phyloP scores from a whole-genome alignment of 495 filamentous ascomycete species.

The Aspergillus sclerotioniger region DNA sequence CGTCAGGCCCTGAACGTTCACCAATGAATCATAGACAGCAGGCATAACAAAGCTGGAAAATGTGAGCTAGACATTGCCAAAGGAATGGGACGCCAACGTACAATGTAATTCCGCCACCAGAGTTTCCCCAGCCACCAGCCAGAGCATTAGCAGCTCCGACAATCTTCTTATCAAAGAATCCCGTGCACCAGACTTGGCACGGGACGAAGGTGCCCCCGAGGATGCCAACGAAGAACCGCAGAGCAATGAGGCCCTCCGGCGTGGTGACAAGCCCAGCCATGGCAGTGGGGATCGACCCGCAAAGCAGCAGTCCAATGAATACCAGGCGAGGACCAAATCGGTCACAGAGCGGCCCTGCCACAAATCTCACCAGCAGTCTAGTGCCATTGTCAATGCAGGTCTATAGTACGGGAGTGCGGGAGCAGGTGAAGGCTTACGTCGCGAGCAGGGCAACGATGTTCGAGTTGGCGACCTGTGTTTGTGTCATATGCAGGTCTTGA shows the following conservation, averaged over 20 bases:
- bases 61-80: not conserved
- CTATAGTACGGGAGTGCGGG: no score
- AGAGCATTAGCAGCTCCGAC: slow-evolving; percentile 89
- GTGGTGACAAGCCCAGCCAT: slow-evolving; percentile 74
- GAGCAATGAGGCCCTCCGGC: slow-evolving; percentile 66
- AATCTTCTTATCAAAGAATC: slow-evolving; percentile 94
- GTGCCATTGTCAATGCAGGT: slow-evolving; percentile 16
- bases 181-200: slow-evolving; percentile 94
- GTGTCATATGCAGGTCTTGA: slow-evolving; percentile 69
- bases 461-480: slow-evolving; percentile 78
- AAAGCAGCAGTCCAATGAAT: slow-evolving; percentile 71
- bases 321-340: slow-evolving; percentile 77
- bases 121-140: slow-evolving; percentile 83
- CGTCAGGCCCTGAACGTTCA: slow-evolving; percentile 53
- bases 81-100: slow-evolving; percentile 16
- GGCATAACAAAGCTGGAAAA: slow-evolving; percentile 82
- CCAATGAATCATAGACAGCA: slow-evolving; percentile 81
- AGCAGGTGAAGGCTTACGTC: slow-evolving; percentile 56
- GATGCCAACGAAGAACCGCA: slow-evolving; percentile 93
- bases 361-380: slow-evolving; percentile 76
- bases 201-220: slow-evolving; percentile 89
- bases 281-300: slow-evolving; percentile 78
- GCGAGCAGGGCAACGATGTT: slow-evolving; percentile 86
- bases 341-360: slow-evolving; percentile 83
- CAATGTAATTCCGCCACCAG: slow-evolving; percentile 82